Percentiles rank a stretch among this genome's conserved stretches.
These are phyloP conservation scores for Pseudocercospora cruenta DNA, from an alignment of 2,329 filamentous ascomycete genomes.

Conservation along the genomic window DNA sequence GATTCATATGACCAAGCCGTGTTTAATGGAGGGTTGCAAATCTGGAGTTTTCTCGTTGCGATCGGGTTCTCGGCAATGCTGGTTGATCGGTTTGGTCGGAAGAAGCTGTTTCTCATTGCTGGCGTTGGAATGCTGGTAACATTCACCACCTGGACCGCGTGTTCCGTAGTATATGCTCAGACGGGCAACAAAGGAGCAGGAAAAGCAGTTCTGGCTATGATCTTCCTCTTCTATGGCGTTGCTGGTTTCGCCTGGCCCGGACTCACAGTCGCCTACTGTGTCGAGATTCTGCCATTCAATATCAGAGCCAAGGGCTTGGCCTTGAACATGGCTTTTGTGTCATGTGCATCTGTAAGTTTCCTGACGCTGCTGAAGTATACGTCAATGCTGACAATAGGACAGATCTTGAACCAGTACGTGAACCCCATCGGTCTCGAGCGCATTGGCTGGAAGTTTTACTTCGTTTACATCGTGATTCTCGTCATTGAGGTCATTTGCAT, in stretches of 20 bases:
- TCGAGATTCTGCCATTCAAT: neutral
- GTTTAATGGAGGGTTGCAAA: conserved; percentile 58
- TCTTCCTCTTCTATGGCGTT: conserved; percentile 4
- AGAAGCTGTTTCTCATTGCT: neutral
- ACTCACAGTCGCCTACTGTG: neutral
- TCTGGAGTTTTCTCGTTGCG: conserved; percentile 63
- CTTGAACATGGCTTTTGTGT: conserved; percentile 46
- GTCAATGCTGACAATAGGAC: neutral
- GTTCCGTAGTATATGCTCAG: neutral
- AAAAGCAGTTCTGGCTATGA: conserved; percentile 4
- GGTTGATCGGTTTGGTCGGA: neutral
- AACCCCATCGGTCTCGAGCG: conserved; percentile 46
- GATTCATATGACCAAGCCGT: conserved; percentile 42
- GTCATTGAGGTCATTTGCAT: conserved; percentile 24
- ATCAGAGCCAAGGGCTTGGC: neutral
- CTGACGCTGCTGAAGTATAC: neutral
- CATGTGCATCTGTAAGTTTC: neutral
- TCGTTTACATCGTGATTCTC: conserved; percentile 45
- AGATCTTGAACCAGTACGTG: conserved; percentile 25
- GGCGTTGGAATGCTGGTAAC: conserved; percentile 3
- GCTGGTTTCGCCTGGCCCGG: neutral
- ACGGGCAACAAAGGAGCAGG: neutral
- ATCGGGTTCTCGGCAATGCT: conserved; percentile 38
- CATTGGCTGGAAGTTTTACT: conserved; percentile 49
- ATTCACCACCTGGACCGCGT: conserved; percentile 7